Evolutionary conservation across 139 green algal genomes (phyloP), one percentile per base, ranked within the genome.

Genomic region (Deuterostichococcus epilithicus): DNA sequence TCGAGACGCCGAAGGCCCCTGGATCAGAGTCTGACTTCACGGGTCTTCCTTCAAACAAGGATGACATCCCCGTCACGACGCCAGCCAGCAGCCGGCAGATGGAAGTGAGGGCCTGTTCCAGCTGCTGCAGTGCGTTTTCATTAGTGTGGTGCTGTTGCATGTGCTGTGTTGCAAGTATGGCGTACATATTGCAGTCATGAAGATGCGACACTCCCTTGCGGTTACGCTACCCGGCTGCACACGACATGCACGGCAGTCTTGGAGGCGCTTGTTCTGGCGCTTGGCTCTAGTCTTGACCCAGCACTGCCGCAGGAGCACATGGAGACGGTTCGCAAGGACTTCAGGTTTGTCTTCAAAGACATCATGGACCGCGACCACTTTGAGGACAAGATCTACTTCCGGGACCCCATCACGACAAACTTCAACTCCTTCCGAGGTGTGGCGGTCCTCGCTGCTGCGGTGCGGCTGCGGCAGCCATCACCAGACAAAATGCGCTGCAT

Each of bases 361-460:
- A 82, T 73, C 28, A 28, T 82, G 38, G 70, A 73, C 38, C 28
- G 34, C 39, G 65, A 78, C 5, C 70, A 78, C 36, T 82, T 78
- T 75, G 78, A 78, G 30, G 15, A 35, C 32, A 75, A 78, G 26
- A 82, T 82, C 20, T 82, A 72, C 28, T 82, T 82, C 75, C 34
- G 75, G 38, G 78, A 82, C 44, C 78, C 78, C 28, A 82, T 82
- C 18, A 78, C 39, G 18, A 63, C 52, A 32, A 78, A 78, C 1
- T 70, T 72, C 63, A 76, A 73, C 20, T 75, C 69, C 72, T 82
- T 78, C 63, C 70, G 63, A 82, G 78, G 78, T 78, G 25, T 13
- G 35, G 15, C n/a, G 1, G 37, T 23, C 28, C 10, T 35, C 6
- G 39, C 38, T 30, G 15, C 39, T 20, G n/a, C n/a, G n/a, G n/a